A percentile compares a stretch with the other conserved stretches of the same genome.
phyloP scores from a whole-genome alignment of 495 filamentous ascomycete species.

The Aspergillus panamensis region DNA sequence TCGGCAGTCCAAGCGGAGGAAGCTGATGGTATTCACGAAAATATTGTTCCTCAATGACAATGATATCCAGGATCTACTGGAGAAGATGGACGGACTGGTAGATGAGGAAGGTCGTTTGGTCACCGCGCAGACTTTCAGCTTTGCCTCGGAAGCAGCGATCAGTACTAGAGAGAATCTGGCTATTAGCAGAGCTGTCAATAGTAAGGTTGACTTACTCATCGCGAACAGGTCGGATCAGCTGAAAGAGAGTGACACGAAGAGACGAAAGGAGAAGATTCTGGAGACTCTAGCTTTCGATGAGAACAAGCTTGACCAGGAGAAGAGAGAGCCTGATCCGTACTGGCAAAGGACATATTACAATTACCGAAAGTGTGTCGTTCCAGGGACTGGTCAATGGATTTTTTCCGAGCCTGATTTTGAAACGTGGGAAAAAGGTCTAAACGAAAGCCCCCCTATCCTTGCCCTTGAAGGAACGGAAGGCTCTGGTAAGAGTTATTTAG shows the following conservation, averaged over 20 bases:
- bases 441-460: constrained; percentile 22
- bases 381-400: constrained; percentile 35
- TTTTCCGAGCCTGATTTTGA: constrained; percentile 25
- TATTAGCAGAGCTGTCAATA: constrained; percentile 23
- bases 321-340: constrained; percentile 30
- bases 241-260: constrained; percentile 33
- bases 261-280: constrained; percentile 29
- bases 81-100: constrained; percentile 36
- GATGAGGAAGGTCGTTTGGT: constrained; percentile 35
- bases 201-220: constrained; percentile 23
- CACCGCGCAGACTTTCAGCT: constrained; percentile 34
- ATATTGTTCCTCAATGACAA: constrained; percentile 38
- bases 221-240: constrained; percentile 25
- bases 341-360: constrained; percentile 37
- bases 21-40: constrained; percentile 31
- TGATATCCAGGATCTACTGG: constrained; percentile 33
- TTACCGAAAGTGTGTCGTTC: constrained; percentile 31
- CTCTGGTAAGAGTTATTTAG: constrained; percentile 36
- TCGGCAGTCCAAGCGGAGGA: constrained; percentile 29
- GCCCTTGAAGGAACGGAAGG: constrained; percentile 33
- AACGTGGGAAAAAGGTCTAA: constrained; percentile 27
- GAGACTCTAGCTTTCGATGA: constrained; percentile 33
- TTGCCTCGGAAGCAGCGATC: constrained; percentile 33
- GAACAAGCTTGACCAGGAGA: constrained; percentile 29
- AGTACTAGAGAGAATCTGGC: constrained; percentile 33